phyloP scores from a whole-genome alignment of 176 grass and related monocot species.

The Microstegium vimineum region DNA sequence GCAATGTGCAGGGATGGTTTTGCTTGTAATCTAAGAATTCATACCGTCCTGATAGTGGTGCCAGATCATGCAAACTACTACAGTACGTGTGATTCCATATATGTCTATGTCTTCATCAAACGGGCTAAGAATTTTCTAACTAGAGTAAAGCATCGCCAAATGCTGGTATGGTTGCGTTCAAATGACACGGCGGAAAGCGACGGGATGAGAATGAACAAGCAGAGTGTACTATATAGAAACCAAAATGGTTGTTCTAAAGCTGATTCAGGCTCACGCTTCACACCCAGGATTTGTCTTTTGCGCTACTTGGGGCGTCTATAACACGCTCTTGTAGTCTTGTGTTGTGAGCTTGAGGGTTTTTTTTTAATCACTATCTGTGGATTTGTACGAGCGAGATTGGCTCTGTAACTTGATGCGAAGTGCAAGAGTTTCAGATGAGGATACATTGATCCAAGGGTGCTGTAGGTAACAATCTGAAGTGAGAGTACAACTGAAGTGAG shows the following conservation, averaged over 20 bases:
- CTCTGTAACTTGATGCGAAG: neutral
- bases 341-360: too few relatives aligned
- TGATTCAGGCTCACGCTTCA: neutral
- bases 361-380: neutral
- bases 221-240: neutral
- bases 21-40: constrained; percentile 11
- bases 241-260: neutral
- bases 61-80: neutral
- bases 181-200: neutral
- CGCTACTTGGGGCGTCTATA: neutral
- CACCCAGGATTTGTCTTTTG: neutral
- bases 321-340: too few relatives aligned
- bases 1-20: neutral
- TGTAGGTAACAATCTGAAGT: too few relatives aligned
- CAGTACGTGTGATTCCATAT: neutral
- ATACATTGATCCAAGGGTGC: too few relatives aligned
- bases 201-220: neutral
- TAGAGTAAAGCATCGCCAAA: neutral
- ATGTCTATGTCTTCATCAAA: neutral
- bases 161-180: neutral
- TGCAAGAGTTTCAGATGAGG: neutral
- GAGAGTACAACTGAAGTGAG: too few relatives aligned
- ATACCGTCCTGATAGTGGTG: neutral
- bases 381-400: constrained; percentile 6
- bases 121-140: neutral